Evolutionary conservation across 805 yeast genomes (phyloP).

Genomic region (Metschnikowia reukaufii): DNA sequence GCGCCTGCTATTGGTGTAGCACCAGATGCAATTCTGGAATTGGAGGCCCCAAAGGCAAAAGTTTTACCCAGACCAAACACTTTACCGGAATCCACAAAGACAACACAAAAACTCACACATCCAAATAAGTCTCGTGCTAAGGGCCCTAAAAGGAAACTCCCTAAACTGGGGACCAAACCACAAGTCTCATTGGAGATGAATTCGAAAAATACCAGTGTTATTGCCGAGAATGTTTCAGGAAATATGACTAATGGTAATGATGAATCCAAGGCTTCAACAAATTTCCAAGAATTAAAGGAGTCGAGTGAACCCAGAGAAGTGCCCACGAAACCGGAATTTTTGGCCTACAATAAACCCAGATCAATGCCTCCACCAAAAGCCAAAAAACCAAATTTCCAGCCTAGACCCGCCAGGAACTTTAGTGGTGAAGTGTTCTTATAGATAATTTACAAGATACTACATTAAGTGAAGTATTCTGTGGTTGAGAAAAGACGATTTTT

Average conservation of each 20-base stretch:
- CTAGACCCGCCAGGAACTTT: constrained; percentile 19
- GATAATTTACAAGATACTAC: too few species aligned
- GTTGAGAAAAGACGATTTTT: too few species aligned
- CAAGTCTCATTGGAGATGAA: background rate
- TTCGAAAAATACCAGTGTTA: background rate
- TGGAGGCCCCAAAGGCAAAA: background rate
- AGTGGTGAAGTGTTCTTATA: constrained; percentile 34
- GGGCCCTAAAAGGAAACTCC: constrained; percentile 54
- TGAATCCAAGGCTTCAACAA: too few species aligned
- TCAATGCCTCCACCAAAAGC: constrained; percentile 19
- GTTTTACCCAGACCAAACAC: constrained; percentile 11
- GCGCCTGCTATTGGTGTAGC: constrained; percentile 21
- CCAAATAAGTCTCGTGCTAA: constrained; percentile 47
- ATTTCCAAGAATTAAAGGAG: too few species aligned
- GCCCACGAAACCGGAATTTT: constrained; percentile 1
- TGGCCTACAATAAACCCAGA: constrained; percentile 25
- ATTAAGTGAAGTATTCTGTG: too few species aligned
- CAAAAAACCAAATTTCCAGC: constrained; percentile 15
- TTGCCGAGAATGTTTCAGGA: background rate
- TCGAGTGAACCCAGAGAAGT: too few species aligned
- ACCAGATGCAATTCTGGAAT: constrained; percentile 12
- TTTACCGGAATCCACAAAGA: background rate
- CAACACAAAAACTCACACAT: constrained; percentile 36
- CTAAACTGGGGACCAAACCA: constrained; percentile 23
- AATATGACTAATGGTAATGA: too few species aligned